A percentile compares a stretch with the other conserved stretches of the same genome.
phyloP scores from a whole-genome alignment of 495 filamentous ascomycete species.

The Cercophora samala region DNA sequence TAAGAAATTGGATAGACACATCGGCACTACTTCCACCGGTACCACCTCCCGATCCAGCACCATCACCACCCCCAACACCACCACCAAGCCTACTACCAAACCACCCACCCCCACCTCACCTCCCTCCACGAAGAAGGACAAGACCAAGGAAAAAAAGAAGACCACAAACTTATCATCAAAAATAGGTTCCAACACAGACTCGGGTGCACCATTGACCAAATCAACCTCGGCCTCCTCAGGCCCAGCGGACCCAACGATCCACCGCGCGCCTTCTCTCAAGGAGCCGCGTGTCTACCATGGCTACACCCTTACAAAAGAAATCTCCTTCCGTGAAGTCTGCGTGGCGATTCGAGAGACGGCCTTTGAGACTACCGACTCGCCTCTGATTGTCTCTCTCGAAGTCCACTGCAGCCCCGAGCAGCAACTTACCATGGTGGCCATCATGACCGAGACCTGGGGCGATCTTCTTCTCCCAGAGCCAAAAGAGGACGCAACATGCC shows the following conservation, averaged over 20 bases:
- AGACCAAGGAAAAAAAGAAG: background rate
- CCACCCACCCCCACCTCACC: background rate
- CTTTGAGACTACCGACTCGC: constrained; percentile 68
- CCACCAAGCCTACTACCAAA: background rate
- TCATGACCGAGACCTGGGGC: constrained; percentile 77
- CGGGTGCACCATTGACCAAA: background rate
- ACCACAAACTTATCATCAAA: constrained; percentile 4
- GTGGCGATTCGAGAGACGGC: constrained; percentile 72
- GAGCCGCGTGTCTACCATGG: constrained; percentile 86
- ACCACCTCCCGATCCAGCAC: background rate
- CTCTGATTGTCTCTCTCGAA: constrained; percentile 85
- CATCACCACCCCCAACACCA: background rate
- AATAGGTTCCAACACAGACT: background rate
- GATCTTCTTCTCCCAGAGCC: constrained; percentile 62
- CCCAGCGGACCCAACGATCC: constrained; percentile 7
- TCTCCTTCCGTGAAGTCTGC: constrained; percentile 82
- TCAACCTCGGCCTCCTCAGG: background rate
- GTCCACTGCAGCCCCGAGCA: constrained; percentile 76
- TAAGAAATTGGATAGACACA: constrained; percentile 35
- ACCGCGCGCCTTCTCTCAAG: constrained; percentile 17
- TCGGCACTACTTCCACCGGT: constrained; percentile 8
- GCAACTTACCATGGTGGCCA: constrained; percentile 84
- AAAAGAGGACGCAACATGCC: constrained; percentile 43
- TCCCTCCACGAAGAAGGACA: background rate
- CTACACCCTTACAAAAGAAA: constrained; percentile 82